Evolutionary conservation across 192 early-diverging fungal species (phyloP), one percentile per base, ranked within the genome.

Genomic region (Piromyces sp.): DNA sequence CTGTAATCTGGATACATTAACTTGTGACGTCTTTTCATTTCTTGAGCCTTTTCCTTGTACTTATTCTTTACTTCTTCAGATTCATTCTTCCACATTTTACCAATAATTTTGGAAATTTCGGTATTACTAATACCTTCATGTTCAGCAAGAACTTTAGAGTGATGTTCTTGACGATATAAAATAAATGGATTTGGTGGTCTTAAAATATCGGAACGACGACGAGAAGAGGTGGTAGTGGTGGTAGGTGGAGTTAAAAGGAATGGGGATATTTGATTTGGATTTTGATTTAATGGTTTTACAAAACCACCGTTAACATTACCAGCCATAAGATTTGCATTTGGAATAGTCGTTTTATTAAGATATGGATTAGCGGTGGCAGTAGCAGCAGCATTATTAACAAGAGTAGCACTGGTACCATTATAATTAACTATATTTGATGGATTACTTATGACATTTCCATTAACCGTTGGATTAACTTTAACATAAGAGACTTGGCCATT

Each of bases 101-200:
- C 87, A 79, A 89, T 88, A 30, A 87, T 89, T 79, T 88, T 88
- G 26, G 89, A 90, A 13, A 89, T 87, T 68, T 87, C 87, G 83
- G 87, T 88, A 84, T 89, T 88, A 78, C 87, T 87, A 7, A 89
- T 86, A 30, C 86, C 87, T 4, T 87, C 87, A 80, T 88, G 86
- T 30, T 85, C 86, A 79, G 85, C 86, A 36, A 88, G 86, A 13
- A 89, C 87, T 85, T 86, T 87, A 1, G 88, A 86, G 82, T 88
- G 87, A 85, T 87, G 87, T 30, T 86, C 89, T 82, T 87, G 86
- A 82, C 89, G 89, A 82, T 89, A 89, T 16, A 89, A 84, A 33
- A 89, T 88, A 81, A 89, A 89, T 3, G 88, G 86, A 79, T 89
- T 89, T 79, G 86, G 84, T 31, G 89, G 89, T 29, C 89, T 85